These are phyloP conservation scores for Coffea eugenioides DNA, from an alignment of 257 asterid species.

Conservation along the genomic window DNA sequence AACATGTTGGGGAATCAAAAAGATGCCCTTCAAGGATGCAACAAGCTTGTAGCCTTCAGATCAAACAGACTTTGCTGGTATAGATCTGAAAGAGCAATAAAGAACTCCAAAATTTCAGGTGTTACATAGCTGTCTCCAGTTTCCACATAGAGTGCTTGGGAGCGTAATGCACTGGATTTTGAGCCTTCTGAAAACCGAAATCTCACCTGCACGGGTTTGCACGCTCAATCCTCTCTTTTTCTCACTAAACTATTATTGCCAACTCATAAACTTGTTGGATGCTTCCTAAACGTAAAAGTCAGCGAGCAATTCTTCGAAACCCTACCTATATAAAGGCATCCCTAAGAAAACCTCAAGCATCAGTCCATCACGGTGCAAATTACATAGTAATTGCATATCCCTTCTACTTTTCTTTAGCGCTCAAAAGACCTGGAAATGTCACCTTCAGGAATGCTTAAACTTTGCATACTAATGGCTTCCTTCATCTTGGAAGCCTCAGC, in stretches of 20 bases:
- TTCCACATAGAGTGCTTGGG: neutral
- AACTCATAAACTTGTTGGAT: neutral
- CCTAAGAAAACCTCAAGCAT: too few species aligned
- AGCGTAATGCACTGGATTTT: neutral
- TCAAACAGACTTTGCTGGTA: neutral
- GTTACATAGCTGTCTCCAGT: constrained; percentile 7
- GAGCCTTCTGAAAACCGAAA: neutral
- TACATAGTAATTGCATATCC: too few species aligned
- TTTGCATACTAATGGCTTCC: too few species aligned
- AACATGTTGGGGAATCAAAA: too few species aligned
- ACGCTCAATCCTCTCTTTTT: neutral
- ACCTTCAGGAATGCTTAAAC: too few species aligned
- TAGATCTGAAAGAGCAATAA: neutral
- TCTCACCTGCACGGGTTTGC: neutral
- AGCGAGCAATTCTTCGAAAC: neutral
- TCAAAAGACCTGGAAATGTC: too few species aligned
- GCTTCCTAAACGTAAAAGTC: neutral
- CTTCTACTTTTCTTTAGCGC: too few species aligned
- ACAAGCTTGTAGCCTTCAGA: neutral
- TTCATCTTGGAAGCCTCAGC: neutral
- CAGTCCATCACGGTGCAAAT: too few species aligned
- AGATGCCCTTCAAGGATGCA: neutral
- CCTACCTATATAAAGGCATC: neutral
- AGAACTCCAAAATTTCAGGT: neutral
- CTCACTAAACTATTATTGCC: neutral